These are phyloP conservation scores for Starmerella geochares DNA, from an alignment of 805 yeast species.

Conservation along the genomic window DNA sequence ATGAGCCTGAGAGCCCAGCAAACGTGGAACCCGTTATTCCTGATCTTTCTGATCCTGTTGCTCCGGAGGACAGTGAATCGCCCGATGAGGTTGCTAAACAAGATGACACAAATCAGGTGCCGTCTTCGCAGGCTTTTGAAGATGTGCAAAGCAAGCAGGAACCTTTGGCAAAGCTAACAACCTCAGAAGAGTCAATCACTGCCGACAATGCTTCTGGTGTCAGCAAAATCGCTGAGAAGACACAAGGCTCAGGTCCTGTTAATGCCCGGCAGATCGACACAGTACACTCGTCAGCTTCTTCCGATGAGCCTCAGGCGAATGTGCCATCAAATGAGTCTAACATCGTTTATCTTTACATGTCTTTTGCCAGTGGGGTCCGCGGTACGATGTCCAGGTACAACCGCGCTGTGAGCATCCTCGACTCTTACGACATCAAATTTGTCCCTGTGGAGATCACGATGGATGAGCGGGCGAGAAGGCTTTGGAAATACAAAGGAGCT, in stretches of 20 bases:
- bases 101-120: too few species aligned
- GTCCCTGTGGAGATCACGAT: conserved; percentile 70
- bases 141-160: neutral
- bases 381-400: conserved; percentile 63
- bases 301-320: too few species aligned
- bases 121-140: too few species aligned
- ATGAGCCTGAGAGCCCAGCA: neutral
- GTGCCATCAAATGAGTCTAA: conserved; percentile 17
- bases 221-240: too few species aligned
- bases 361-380: conserved; percentile 74
- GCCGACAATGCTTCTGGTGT: too few species aligned
- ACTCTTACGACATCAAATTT: conserved; percentile 59
- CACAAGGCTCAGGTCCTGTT: too few species aligned
- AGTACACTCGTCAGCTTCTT: too few species aligned
- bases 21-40: too few species aligned
- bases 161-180: neutral
- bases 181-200: too few species aligned
- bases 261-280: too few species aligned
- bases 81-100: neutral
- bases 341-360: conserved; percentile 58
- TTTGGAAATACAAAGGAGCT: conserved; percentile 62
- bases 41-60: too few species aligned
- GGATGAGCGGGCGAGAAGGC: conserved; percentile 66
- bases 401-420: conserved; percentile 56
- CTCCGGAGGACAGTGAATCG: too few species aligned